Percentiles rank a stretch among this genome's conserved stretches.
phyloP scores from a whole-genome alignment of 2,329 filamentous ascomycete species.

The Spiromastix sp. region DNA sequence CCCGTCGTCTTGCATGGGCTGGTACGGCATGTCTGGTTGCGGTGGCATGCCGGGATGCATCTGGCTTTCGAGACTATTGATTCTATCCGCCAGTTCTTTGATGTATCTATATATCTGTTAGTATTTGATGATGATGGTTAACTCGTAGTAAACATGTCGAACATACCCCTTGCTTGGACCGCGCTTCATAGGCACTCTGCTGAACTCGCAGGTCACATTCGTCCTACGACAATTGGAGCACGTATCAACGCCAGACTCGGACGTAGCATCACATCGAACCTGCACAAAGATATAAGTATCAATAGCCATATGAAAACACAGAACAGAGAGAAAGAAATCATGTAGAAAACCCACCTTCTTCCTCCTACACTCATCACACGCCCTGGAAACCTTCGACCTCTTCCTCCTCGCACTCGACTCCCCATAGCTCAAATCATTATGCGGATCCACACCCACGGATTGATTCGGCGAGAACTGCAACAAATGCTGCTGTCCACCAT shows the following conservation, averaged over 20 bases:
- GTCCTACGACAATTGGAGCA: slow-evolving; percentile 76
- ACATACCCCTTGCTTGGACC: slow-evolving; percentile 77
- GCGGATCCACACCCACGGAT: slow-evolving; percentile 34
- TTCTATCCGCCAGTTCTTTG: slow-evolving; percentile 77
- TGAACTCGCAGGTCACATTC: slow-evolving; percentile 71
- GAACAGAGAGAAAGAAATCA: slow-evolving; percentile 1
- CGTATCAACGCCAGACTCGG: slow-evolving; percentile 60
- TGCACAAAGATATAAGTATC: too few relatives aligned
- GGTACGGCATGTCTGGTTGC: slow-evolving; percentile 32
- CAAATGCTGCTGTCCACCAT: slow-evolving; percentile 21
- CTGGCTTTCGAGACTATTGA: slow-evolving; percentile 72
- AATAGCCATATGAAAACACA: neutral
- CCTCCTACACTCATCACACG: slow-evolving; percentile 78
- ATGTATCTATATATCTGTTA: slow-evolving; percentile 54
- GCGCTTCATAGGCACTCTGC: slow-evolving; percentile 75
- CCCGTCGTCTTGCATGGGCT: slow-evolving; percentile 30
- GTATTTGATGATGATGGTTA: slow-evolving; percentile 4
- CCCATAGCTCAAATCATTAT: slow-evolving; percentile 41
- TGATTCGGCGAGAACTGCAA: slow-evolving; percentile 34
- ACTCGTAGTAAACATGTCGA: neutral
- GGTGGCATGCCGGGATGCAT: slow-evolving; percentile 35
- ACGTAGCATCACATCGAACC: slow-evolving; percentile 76
- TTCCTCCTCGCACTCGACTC: slow-evolving; percentile 61
- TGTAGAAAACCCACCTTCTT: slow-evolving; percentile 52
- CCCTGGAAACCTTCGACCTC: slow-evolving; percentile 75